phyloP scores from a whole-genome alignment of 352 stramenopile genomes.

The Globisporangium irregulare region DNA sequence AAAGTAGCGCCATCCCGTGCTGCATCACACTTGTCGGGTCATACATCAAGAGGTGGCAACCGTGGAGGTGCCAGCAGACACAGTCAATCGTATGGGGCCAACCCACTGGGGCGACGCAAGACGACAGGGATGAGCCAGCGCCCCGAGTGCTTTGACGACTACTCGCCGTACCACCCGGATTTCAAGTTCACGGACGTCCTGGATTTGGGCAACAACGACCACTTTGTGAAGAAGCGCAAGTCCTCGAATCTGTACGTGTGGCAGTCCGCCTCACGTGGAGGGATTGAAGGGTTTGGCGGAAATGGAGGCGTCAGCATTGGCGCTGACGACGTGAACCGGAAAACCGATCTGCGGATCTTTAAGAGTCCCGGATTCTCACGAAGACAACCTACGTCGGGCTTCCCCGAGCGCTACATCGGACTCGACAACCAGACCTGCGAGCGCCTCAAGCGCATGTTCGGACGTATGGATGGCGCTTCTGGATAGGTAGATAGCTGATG shows the following conservation, averaged over 20 bases:
- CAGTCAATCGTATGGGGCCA: not conserved
- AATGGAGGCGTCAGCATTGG: not conserved
- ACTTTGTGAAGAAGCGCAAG: conserved; percentile 11
- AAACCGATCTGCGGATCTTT: conserved; percentile 77
- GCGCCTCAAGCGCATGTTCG: conserved; percentile 72
- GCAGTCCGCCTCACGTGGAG: not conserved
- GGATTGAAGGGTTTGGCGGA: not conserved
- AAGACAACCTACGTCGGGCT: conserved; percentile 46
- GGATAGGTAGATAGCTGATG: not conserved
- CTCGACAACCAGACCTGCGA: conserved; percentile 76
- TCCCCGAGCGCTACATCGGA: conserved; percentile 75
- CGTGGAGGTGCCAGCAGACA: not conserved
- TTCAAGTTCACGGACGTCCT: conserved; percentile 45
- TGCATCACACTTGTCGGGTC: not conserved
- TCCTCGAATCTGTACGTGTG: not conserved
- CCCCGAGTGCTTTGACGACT: conserved; percentile 75
- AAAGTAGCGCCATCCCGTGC: conserved; percentile 4
- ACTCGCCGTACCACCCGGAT: conserved; percentile 72
- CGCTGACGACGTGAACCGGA: conserved; percentile 18
- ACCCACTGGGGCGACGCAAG: conserved; percentile 2
- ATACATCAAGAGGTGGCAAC: not conserved
- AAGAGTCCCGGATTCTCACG: conserved; percentile 56
- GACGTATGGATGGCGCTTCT: conserved; percentile 41
- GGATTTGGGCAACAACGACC: conserved; percentile 34
- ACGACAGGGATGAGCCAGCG: not conserved